Base-by-base conservation (phyloP, 2,329 filamentous ascomycete species). In the Xylaria sp. region DNA sequence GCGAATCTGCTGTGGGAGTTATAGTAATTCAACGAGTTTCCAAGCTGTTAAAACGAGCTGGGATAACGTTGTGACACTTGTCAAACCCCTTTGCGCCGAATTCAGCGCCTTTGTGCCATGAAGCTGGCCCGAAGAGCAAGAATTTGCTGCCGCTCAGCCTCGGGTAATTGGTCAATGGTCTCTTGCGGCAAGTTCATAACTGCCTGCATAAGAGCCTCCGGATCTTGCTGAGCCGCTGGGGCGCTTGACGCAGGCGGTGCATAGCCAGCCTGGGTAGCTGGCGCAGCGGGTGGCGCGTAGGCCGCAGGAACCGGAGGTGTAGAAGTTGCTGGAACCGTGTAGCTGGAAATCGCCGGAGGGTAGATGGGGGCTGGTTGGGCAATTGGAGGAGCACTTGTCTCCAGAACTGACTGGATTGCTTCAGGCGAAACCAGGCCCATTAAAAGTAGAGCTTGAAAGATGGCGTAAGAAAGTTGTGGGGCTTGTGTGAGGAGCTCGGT, bases 401-500 rank as follows among this genome's bases (percentile, higher is more conserved):
- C 92, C 62, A 98, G 87, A 36, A 98, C 93, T 4, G 92, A 91
- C 71, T 91, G 88, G 64, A 98, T 90, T 2, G 94, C 90, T 75
- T 91, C 90, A 15, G 93, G 92, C 67, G 96, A 95, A 65, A 98
- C 94, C 10, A 98, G 89, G 55, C 94, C 94, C 89, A 98, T 96
- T 46, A 98, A 89, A 1, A 98, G 88, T 10, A 98, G 87, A 28
- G 94, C 92, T 82, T 98, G 95, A 83, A 98, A 98, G 73, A 98
- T 92, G 67, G 96, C 96, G 77, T 97, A 98, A 4, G 93, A 90
- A 54, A 99, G 89, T 82, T 99, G 96, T 0, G 96, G 96, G 1
- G 94, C 94, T 82, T 95, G 92, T 71, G 91, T 87, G 51, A 99
- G 88, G 49, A 98, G 89, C 77, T 97, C 93, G 0, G 91, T 94